Evolutionary conservation across 345 rosid species (phyloP), one percentile per base, ranked within the genome.

Genomic region (rapeseed (Brassica napus)): DNA sequence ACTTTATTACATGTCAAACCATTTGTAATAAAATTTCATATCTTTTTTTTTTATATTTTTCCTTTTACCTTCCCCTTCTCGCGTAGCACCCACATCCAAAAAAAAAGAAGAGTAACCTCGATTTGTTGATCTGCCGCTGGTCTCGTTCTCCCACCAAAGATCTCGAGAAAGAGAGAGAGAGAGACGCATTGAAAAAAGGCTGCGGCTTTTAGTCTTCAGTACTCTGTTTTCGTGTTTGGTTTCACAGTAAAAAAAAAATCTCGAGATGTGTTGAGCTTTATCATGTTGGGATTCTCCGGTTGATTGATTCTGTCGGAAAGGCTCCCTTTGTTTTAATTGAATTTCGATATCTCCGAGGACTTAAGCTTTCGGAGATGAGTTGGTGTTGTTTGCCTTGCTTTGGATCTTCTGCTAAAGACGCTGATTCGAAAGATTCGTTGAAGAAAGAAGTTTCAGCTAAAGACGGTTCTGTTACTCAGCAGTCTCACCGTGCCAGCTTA

Each of bases 331-430:
- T 61, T 24, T 49, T 49, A 3, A 52, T 42, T 57, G 81, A 87
- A 79, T 12, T 88, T 80, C 83, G 94, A 85, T 83, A n/a, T 65
- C 79, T 74, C 79, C 72, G 63, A 80, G 62, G 65, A 44, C 42
- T 57, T 65, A 75, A 52, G 65, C 69, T 75, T 18, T 71, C 69
- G 83, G 83, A 81, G 80, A 95, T 95, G 99, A 97, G 93, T 87
- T 90, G 98, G 88, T 95, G 99, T 84, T 95, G 99, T 84, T 88
- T 91, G 65, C 94, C 99, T 76, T 95, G 99, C 86, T 95, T 95
- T 81, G 94, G 93, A 85, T 95, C 99, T 87, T 86, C 99, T 68
- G 83, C 79, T 84, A 88, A 89, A 84, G 95, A 85, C 42, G 79
- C 80, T 71, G 74, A 81, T 78, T 82, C 88, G 18, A 90, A 93